A percentile compares a stretch with the other conserved stretches of the same genome.
phyloP scores from a whole-genome alignment of 768 basidiomycete genomes.

The Tylopilus cervinicoccineus region DNA sequence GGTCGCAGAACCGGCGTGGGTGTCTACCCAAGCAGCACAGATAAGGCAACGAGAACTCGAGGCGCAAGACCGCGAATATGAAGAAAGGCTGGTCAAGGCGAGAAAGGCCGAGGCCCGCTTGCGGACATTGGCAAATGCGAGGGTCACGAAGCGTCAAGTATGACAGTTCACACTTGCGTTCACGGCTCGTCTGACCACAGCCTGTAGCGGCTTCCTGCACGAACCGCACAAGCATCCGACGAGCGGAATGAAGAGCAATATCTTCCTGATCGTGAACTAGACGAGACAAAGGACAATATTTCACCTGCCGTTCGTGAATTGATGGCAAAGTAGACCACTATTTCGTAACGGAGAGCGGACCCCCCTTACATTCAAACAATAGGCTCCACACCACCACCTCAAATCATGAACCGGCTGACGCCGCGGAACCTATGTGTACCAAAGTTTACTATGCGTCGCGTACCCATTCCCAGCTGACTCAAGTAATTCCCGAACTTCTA shows the following conservation, averaged over 20 bases:
- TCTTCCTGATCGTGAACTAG: slow-evolving; percentile 54
- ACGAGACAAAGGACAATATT: slow-evolving; percentile 49
- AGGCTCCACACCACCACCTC: slow-evolving; percentile 16
- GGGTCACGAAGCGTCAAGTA: slow-evolving; percentile 61
- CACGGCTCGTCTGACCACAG: slow-evolving; percentile 4
- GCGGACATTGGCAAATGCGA: slow-evolving; percentile 49
- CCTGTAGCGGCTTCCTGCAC: slow-evolving; percentile 22
- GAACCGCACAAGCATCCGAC: slow-evolving; percentile 22
- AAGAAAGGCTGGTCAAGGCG: slow-evolving; percentile 54
- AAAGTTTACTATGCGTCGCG: slow-evolving; percentile 94
- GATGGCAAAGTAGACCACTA: slow-evolving; percentile 63
- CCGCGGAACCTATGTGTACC: slow-evolving; percentile 56
- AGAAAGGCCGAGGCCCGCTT: slow-evolving; percentile 58
- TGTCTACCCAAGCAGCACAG: slow-evolving; percentile 65
- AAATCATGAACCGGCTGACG: slow-evolving; percentile 5
- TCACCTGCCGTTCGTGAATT: slow-evolving; percentile 76
- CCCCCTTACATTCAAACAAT: not conserved
- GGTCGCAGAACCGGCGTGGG: slow-evolving; percentile 64
- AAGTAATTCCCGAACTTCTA: slow-evolving; percentile 80
- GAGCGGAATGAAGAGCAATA: slow-evolving; percentile 60
- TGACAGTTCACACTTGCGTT: slow-evolving; percentile 13
- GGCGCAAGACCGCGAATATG: slow-evolving; percentile 59
- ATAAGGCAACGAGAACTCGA: slow-evolving; percentile 65
- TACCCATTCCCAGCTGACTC: slow-evolving; percentile 93
- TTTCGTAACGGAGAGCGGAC: not conserved